Evolutionary conservation across 129 eudicot genomes (phyloP).

Genomic region (Flaveria linearis): DNA sequence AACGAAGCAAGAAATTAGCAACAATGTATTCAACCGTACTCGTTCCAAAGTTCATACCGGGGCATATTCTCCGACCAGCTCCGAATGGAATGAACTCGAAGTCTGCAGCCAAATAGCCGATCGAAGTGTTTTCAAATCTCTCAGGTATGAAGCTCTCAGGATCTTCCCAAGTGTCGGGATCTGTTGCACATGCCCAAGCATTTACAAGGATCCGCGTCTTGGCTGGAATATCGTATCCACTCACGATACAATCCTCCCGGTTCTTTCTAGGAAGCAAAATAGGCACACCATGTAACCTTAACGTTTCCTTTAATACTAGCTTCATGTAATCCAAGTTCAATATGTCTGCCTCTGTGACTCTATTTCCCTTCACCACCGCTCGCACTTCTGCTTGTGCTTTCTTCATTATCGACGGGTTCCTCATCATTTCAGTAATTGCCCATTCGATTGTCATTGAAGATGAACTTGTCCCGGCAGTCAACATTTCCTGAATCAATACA

Average conservation of each 20-base stretch:
- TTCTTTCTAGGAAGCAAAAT: not conserved
- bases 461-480: not conserved
- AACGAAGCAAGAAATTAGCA: not conserved
- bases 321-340: not conserved
- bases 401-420: not conserved
- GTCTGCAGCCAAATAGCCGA: not conserved
- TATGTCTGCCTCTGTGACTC: not conserved
- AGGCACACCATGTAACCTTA: not conserved
- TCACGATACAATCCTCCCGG: not conserved
- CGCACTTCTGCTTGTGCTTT: constrained; percentile 1
- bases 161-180: not conserved
- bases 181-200: not conserved
- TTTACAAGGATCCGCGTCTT: not conserved
- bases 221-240: not conserved
- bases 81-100: not conserved
- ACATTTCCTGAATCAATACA: not conserved
- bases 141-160: not conserved
- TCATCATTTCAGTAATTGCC: not conserved
- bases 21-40: not conserved
- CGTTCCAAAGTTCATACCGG: not conserved
- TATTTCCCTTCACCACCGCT: not conserved
- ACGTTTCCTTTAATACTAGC: not conserved
- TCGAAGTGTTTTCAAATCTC: not conserved
- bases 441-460: constrained; percentile 3
- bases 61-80: not conserved